Conservation (phyloP, 1,284 basidiomycete genomes). For the Prillingera fragicola region DNA sequence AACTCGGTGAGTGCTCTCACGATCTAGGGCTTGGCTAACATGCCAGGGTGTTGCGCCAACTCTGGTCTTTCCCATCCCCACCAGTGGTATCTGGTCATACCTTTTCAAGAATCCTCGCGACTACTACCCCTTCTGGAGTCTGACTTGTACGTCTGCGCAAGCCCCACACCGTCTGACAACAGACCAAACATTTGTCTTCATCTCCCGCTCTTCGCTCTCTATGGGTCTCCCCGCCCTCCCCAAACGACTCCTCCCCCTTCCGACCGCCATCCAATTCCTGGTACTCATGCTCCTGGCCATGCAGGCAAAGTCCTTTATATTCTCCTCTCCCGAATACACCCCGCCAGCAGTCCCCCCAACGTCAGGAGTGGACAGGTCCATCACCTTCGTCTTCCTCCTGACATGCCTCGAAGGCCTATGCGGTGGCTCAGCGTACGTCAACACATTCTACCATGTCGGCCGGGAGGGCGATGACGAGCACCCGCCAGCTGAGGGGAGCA, state of each 20-base stretch:
- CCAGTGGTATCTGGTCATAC: conserved; percentile 57
- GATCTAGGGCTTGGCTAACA: neutral
- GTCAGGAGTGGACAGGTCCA: conserved; percentile 50
- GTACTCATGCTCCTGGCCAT: conserved; percentile 56
- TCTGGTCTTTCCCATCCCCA: conserved; percentile 81
- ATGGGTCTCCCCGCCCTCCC: conserved; percentile 81
- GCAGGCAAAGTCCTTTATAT: conserved; percentile 41
- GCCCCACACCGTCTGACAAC: conserved; percentile 2
- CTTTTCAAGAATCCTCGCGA: conserved; percentile 83
- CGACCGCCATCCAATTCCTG: conserved; percentile 54
- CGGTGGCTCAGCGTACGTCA: conserved; percentile 88
- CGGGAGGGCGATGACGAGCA: conserved; percentile 53
- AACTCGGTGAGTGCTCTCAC: conserved; percentile 61
- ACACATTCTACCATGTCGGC: conserved; percentile 78
- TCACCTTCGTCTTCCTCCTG: conserved; percentile 66
- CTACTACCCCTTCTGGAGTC: conserved; percentile 83
- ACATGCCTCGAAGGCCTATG: conserved; percentile 80
- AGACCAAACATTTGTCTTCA: conserved; percentile 86
- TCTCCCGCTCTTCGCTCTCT: conserved; percentile 88
- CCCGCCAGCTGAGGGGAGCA: conserved; percentile 45
- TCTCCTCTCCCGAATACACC: conserved; percentile 35
- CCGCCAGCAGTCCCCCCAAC: conserved; percentile 16
- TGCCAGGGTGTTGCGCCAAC: conserved; percentile 79
- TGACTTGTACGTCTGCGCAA: conserved; percentile 31
- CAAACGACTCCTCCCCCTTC: conserved; percentile 56